Evolutionary conservation across 495 filamentous ascomycete species (phyloP).

Genomic region (Astrocystis sublimbata): DNA sequence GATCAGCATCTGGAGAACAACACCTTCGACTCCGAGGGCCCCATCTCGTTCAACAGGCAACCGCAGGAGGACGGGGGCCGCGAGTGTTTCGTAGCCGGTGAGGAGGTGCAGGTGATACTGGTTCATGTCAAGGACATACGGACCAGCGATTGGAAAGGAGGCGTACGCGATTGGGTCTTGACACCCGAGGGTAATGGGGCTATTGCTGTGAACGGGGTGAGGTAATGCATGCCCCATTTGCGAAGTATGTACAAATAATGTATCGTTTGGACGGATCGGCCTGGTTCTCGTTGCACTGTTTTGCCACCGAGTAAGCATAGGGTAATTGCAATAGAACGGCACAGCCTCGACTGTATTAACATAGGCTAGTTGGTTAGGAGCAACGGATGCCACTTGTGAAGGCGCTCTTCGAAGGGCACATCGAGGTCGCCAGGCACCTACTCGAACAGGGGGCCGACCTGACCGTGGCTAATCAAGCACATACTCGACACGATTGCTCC

Average conservation of each 20-base stretch:
- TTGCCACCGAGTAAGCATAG: too few relatives aligned
- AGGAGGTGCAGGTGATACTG: slow-evolving; percentile 71
- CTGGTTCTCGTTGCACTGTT: too few relatives aligned
- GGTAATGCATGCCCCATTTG: slow-evolving; percentile 7
- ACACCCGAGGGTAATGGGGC: slow-evolving; percentile 39
- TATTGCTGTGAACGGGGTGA: slow-evolving; percentile 34
- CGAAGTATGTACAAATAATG: background rate
- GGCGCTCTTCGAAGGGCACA: too few relatives aligned
- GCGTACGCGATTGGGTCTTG: slow-evolving; percentile 71
- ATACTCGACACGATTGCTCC: too few relatives aligned
- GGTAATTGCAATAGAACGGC: too few relatives aligned
- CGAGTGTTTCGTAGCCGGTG: slow-evolving; percentile 65
- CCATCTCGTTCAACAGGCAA: slow-evolving; percentile 32
- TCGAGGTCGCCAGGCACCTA: too few relatives aligned
- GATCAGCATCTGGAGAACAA: slow-evolving; percentile 87
- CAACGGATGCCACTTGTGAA: too few relatives aligned
- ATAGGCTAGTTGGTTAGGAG: too few relatives aligned
- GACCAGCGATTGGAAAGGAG: slow-evolving; percentile 81
- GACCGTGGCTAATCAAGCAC: too few relatives aligned
- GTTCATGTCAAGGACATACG: slow-evolving; percentile 73
- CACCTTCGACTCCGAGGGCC: slow-evolving; percentile 65
- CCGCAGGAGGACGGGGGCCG: slow-evolving; percentile 49
- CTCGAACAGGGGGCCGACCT: too few relatives aligned
- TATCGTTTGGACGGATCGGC: background rate
- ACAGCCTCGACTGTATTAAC: too few relatives aligned